Evolutionary conservation across 164 flowering plant species (phyloP), one percentile per base, ranked within the genome.

Genomic region (Vitis cinerea): DNA sequence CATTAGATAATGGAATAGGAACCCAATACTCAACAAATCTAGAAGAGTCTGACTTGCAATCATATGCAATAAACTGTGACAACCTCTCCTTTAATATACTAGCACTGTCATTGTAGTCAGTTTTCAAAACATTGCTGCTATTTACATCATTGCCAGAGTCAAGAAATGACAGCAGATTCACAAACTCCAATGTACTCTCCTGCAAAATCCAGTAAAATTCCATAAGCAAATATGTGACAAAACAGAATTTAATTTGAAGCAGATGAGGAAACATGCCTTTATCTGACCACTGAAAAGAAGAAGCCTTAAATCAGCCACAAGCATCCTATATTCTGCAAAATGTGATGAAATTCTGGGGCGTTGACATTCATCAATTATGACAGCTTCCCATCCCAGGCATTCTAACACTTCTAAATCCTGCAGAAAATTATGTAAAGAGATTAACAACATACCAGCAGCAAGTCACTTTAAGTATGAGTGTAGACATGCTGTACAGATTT

Each of bases 11-110:
- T 74, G 64, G 79, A 51, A 80, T 88, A 59, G 99, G 99, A 68
- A 93, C 90, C 99, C 97, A 93, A 60, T 88, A 89, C 79, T 96
- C 99, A 4, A 73, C 66, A 83, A 90, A 88, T 69, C 80, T 86
- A 56, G 88, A 83, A 37, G 83, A 75, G 48, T 80, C 90, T 9
- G 66, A 29, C 50, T 80, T 87, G 73, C 77, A 72, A 50, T 75
- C 86, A 75, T 75, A 77, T 57, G 75, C 87, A 79, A 79, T 65
- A 65, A 74, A 78, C 3, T 59, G 74, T 23, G 81, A 71, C 50
- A 89, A 71, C 59, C 72, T 82, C 72, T 88, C 90, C 82, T 83
- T 87, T 80, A 87, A 67, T 37, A 31, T 66, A 66, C 67, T 52
- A 67, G 83, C 67, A 75, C 60, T 74, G 37, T 77, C 81, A 77